Percentiles rank a stretch among this genome's conserved stretches.
phyloP scores from a whole-genome alignment of 495 filamentous ascomycete species.

The Hypoxylon crocopeplum region DNA sequence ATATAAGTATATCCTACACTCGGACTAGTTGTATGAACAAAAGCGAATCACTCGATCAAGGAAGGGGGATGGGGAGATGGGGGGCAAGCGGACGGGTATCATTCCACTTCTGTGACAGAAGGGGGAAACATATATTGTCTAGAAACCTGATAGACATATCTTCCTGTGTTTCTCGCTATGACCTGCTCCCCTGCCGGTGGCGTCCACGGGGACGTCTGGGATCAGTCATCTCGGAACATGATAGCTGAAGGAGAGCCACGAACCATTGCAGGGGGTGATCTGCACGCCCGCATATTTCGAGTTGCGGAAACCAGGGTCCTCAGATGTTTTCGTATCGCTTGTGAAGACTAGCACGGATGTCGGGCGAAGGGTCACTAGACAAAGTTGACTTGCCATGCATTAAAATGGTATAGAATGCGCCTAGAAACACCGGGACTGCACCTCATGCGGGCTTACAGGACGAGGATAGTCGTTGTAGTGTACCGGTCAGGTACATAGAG shows the following conservation, averaged over 20 bases:
- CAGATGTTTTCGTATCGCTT: slow-evolving; percentile 22
- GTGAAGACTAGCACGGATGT: slow-evolving; percentile 6
- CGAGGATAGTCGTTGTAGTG: slow-evolving; percentile 14
- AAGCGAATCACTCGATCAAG: slow-evolving; percentile 3
- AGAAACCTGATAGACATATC: slow-evolving; percentile 7
- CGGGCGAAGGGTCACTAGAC: slow-evolving; percentile 19
- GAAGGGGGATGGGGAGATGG: neutral
- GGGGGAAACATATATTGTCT: slow-evolving; percentile 8
- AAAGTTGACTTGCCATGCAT: slow-evolving; percentile 24
- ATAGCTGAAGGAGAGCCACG: slow-evolving; percentile 20
- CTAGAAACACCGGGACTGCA: slow-evolving; percentile 9
- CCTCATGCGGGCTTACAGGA: slow-evolving; percentile 17
- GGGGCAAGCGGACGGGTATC: slow-evolving; percentile 6
- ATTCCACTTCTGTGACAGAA: slow-evolving; percentile 11
- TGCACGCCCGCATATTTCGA: slow-evolving; percentile 25
- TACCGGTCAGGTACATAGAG: slow-evolving; percentile 18
- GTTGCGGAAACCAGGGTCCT: slow-evolving; percentile 24
- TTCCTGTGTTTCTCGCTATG: slow-evolving; percentile 9
- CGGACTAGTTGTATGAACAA: neutral
- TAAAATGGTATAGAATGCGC: slow-evolving; percentile 9
- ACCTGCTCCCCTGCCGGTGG: slow-evolving; percentile 4
- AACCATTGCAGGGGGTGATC: slow-evolving; percentile 18
- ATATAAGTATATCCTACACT: slow-evolving; percentile 19
- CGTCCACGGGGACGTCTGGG: slow-evolving; percentile 5
- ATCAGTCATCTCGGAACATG: slow-evolving; percentile 22